Evolutionary conservation across 23 red algal genomes (phyloP).

Genomic region (Chondrus crispus): DNA sequence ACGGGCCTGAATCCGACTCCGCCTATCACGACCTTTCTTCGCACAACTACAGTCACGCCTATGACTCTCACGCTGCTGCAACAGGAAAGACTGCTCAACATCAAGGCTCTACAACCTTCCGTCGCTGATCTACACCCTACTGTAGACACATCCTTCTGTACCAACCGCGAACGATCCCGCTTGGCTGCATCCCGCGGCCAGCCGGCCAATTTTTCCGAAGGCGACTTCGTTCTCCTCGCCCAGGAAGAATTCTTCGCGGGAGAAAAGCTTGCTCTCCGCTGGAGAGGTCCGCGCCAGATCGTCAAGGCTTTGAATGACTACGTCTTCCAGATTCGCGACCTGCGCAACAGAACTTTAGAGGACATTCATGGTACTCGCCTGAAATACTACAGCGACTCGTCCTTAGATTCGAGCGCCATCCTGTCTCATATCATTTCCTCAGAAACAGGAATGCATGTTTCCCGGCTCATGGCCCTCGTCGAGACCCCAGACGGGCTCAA

Average conservation of each 20-base stretch:
- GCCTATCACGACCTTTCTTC: neutral
- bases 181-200: neutral
- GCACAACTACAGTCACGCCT: neutral
- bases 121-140: neutral
- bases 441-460: neutral
- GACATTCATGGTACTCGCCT: neutral
- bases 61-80: neutral
- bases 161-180: neutral
- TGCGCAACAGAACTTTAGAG: neutral
- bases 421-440: neutral
- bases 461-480: neutral
- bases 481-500: neutral
- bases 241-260: neutral
- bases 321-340: neutral
- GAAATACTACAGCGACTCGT: neutral
- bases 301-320: neutral
- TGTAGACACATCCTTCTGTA: neutral
- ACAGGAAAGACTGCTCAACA: neutral
- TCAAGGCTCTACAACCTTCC: neutral
- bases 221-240: neutral
- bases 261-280: neutral
- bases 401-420: neutral
- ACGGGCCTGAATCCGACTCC: neutral
- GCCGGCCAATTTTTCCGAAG: neutral
- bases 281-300: neutral